These are phyloP conservation scores for Solanum chiquidenum DNA, from an alignment of 257 asterid genomes.

Conservation along the genomic window DNA sequence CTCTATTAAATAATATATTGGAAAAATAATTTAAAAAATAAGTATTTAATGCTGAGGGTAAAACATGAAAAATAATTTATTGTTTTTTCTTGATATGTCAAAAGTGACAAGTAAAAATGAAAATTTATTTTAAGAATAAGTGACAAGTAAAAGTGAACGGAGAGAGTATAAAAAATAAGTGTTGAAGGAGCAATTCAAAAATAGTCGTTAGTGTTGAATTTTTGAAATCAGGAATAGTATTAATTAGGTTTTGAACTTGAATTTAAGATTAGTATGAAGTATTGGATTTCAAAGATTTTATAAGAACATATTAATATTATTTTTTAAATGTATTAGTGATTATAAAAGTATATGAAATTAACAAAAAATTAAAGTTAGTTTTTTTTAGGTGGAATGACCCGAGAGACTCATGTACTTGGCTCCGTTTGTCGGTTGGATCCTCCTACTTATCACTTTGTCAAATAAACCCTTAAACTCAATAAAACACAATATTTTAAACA, in stretches of 20 bases:
- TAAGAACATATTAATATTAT: not conserved
- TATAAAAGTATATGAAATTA: not conserved
- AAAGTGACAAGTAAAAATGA: too few species aligned
- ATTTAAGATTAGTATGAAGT: not conserved
- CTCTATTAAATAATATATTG: not conserved
- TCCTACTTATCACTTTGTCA: too few species aligned
- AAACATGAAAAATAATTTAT: not conserved
- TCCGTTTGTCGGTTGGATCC: too few species aligned
- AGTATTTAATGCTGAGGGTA: not conserved
- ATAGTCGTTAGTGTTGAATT: not conserved
- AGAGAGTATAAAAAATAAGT: not conserved
- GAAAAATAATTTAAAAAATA: too few species aligned
- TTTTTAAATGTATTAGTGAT: not conserved
- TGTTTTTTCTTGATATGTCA: too few species aligned
- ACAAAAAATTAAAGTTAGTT: too few species aligned
- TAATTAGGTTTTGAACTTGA: not conserved
- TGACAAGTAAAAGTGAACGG: not conserved
- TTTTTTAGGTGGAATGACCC: too few species aligned
- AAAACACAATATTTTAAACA: too few species aligned
- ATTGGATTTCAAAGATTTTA: not conserved
- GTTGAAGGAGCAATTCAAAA: not conserved
- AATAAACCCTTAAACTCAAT: too few species aligned
- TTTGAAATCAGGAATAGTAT: not conserved
- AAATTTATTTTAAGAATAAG: too few species aligned
- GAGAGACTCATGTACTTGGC: too few species aligned